Conservation (phyloP, 2,329 filamentous ascomycete species). For the Talaromyces sp. region DNA sequence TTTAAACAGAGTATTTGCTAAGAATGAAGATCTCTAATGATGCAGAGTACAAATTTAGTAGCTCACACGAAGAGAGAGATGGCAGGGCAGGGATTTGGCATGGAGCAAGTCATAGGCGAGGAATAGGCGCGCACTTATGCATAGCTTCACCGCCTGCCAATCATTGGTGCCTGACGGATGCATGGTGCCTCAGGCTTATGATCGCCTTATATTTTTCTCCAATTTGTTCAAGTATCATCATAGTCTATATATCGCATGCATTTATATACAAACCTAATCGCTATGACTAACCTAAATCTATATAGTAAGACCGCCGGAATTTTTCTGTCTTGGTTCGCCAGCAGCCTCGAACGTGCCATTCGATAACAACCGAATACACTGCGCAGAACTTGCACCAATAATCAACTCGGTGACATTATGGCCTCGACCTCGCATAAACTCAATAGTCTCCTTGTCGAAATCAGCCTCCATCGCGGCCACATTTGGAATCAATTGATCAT, state of each 20-base stretch:
- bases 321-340: conserved; percentile 69
- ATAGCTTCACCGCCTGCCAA: conserved; percentile 15
- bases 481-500: conserved; percentile 79
- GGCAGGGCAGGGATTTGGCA: background rate
- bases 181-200: conserved; percentile 3
- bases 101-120: conserved; percentile 5
- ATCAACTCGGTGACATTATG: conserved; percentile 70
- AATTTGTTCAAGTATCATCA: too few species aligned
- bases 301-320: conserved; percentile 59
- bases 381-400: conserved; percentile 64
- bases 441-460: conserved; percentile 64
- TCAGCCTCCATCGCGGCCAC: conserved; percentile 62
- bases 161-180: conserved; percentile 11
- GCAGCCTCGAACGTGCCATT: conserved; percentile 75
- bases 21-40: background rate
- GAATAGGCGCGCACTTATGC: conserved; percentile 7
- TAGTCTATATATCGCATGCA: background rate
- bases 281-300: background rate
- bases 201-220: background rate
- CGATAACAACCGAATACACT: conserved; percentile 59
- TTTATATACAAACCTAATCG: background rate
- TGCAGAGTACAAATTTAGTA: background rate
- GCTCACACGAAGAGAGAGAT: background rate
- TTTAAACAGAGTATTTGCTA: background rate
- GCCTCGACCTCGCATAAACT: conserved; percentile 60